Evolutionary conservation across 768 basidiomycete genomes (phyloP).

Genomic region (Mycena latifolia): DNA sequence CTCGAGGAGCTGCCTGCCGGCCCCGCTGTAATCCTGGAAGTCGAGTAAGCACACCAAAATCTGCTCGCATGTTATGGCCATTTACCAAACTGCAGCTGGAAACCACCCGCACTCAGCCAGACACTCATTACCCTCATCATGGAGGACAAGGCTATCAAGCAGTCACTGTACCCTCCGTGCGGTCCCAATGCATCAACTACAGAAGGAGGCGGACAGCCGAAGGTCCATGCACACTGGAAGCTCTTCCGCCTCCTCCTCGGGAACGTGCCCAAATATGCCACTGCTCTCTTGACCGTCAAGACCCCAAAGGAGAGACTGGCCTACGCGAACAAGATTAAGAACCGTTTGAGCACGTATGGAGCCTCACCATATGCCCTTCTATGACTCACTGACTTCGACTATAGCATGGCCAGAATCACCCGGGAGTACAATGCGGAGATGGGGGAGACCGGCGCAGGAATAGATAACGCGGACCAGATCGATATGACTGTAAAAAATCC

Average conservation of each 20-base stretch:
- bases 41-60: conserved; percentile 4
- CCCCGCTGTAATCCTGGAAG: neutral
- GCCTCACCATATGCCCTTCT: neutral
- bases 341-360: conserved; percentile 4
- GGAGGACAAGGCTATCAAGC: conserved; percentile 4
- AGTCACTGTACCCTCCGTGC: neutral
- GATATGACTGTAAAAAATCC: no score
- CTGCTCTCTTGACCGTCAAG: neutral
- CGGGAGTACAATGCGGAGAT: neutral
- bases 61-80: neutral
- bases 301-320: neutral
- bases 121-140: conserved; percentile 3
- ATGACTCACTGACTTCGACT: neutral
- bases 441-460: conserved; percentile 4
- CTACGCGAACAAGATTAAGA: conserved; percentile 16
- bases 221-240: neutral
- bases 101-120: neutral
- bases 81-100: conserved; percentile 6
- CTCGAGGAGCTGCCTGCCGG: no score
- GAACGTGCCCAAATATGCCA: neutral
- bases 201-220: conserved; percentile 5
- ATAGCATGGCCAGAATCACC: neutral
- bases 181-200: conserved; percentile 6
- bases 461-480: neutral
- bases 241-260: neutral